Evolutionary conservation across 2,329 filamentous ascomycete species (phyloP), one percentile per base, ranked within the genome.

Genomic region (Stachybotrys chlorohalonatus): DNA sequence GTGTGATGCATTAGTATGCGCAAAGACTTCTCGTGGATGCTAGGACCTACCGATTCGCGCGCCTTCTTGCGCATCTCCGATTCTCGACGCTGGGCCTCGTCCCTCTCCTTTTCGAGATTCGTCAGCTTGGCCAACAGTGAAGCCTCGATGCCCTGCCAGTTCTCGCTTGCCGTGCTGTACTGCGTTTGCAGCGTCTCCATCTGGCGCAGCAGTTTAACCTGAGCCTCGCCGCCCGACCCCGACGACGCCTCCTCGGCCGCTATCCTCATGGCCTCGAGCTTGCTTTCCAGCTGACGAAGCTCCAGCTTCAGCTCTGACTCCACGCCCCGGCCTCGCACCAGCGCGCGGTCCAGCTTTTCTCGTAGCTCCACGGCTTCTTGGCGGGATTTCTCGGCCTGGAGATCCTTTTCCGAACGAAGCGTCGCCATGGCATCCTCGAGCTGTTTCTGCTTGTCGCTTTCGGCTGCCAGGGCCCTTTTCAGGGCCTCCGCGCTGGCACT

Each of bases 121-220:
- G 85, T 80, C 11, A 94, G 80, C 55, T 92, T 83, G 24, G 89
- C 84, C 52, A 93, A 81, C 36, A 99, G 73, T 2, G 89, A 95
- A 9, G 88, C 83, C 70, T 99, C 93, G 58, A 99, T 95, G 1
- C 91, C 90, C 66, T 96, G 92, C 94, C 95, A 99, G 63, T 99
- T 99, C 65, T 95, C 90, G 61, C 90, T 94, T 1, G 94, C 94
- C 54, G 95, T 85, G 1, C 91, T 85, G 70, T 99, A 96, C 68
- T 99, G 95, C 7, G 89, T 94, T 70, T 99, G 94, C 45, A 99
- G 74, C 1, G 90, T 96, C 73, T 99, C 94, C 53, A 99, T 88
- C 70, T 99, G 95, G 47, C 94, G 85, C 48, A 97, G 77, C 47
- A 97, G 77, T 69, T 96, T 97, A 48, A 89, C 89, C 63, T 95